Percentiles rank a stretch among this genome's conserved stretches.
Evolutionary conservation across 1,284 basidiomycete species (phyloP).

Genomic region (Boletellus dicymbophilus): DNA sequence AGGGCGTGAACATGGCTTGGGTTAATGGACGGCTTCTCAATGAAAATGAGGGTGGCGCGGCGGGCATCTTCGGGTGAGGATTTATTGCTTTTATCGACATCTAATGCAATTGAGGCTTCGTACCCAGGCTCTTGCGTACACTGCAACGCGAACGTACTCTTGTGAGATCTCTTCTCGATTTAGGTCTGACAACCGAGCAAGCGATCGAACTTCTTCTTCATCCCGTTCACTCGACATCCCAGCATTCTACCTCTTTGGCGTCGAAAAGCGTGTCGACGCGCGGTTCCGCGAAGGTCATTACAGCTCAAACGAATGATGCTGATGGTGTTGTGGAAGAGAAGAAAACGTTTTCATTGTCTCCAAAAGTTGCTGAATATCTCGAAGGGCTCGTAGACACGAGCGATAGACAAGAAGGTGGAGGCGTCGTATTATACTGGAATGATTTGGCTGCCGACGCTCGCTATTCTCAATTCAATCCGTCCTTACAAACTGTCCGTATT

Average conservation of each 20-base stretch:
- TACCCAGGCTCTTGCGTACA: conserved; percentile 59
- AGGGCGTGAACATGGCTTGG: conserved; percentile 67
- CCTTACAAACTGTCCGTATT: conserved; percentile 14
- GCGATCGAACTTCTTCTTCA: conserved; percentile 76
- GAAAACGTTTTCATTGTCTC: conserved; percentile 21
- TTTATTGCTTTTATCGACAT: not conserved
- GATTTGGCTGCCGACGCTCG: conserved; percentile 85
- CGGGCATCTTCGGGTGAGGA: conserved; percentile 48
- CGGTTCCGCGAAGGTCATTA: conserved; percentile 13
- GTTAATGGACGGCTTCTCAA: conserved; percentile 74
- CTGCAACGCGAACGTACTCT: conserved; percentile 74
- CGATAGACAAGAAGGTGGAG: conserved; percentile 80
- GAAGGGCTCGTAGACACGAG: conserved; percentile 88
- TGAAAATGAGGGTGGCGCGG: conserved; percentile 66
- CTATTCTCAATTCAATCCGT: conserved; percentile 54
- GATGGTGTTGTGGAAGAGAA: conserved; percentile 24
- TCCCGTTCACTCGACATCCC: conserved; percentile 34
- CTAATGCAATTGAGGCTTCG: not conserved
- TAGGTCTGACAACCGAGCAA: conserved; percentile 65
- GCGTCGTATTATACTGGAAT: conserved; percentile 85
- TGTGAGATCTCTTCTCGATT: conserved; percentile 59
- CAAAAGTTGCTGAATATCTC: conserved; percentile 45
- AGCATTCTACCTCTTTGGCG: conserved; percentile 1
- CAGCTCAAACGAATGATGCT: conserved; percentile 7
- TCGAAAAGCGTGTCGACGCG: not conserved